Base-by-base conservation (phyloP, 164 flowering plant genomes). In the Vitis riparia region DNA sequence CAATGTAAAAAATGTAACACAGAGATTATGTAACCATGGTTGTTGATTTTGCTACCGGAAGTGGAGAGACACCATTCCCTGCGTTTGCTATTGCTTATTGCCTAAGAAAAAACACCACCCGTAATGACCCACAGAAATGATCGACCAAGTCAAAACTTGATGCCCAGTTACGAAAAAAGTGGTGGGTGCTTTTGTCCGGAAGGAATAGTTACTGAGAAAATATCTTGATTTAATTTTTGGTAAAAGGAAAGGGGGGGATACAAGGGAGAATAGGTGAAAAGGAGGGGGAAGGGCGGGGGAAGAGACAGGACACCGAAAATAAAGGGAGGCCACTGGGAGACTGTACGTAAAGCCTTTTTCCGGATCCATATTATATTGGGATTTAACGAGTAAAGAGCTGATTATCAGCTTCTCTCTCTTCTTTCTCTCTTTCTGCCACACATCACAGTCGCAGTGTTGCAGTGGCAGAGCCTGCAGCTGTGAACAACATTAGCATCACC, bases 221-320 rank as follows among this genome's bases (percentile, higher is more conserved):
- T 37, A 37, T 37, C 44, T 3, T 37, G 44, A 37, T 37, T 23
- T 23, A 37, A 37, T 37, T 37, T 37, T 3, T 2, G 7, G 44
- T 37, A 37, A 37, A 37, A 37, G 44, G 44, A 37, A 37, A 37
- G 14, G 13, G 59, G 44, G 57, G 81, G 79, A 73, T 72, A 79
- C 8, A 68, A 72, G 73, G 53, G 81, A 77, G 74, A 77, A 73
- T 77, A 77, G 79, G 37, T 23, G 2, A 23, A 23, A 23, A 23
- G 48, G 71, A 64, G 32, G 66, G 55, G 57, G 70, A 72, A 68
- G 81, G 80, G 44, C 5, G 84, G 79, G 84, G 81, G 79, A 76
- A 73, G 72, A 78, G 84, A 83, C 84, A 76, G 77, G 80, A 83
- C 52, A 75, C 83, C 84, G 84, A 63, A 81, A 77, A 77, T 81